Percentiles rank a stretch among this genome's conserved stretches.
These are phyloP conservation scores for Puccinia coronata DNA, from an alignment of 1,284 basidiomycete species.

Conservation along the genomic window DNA sequence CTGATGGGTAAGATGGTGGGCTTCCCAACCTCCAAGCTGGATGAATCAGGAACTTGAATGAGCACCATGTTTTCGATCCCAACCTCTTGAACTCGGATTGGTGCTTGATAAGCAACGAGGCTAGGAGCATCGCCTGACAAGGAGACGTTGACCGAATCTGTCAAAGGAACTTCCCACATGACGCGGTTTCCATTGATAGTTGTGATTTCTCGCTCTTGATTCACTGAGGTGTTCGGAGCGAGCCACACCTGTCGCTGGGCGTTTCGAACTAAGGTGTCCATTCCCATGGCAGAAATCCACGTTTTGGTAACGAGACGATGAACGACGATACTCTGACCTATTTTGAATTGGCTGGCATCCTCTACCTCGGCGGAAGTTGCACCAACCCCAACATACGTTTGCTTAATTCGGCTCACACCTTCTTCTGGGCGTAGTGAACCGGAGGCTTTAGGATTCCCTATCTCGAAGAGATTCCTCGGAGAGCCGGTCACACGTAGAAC, in stretches of 20 bases:
- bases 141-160: constrained; percentile 33
- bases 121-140: constrained; percentile 20
- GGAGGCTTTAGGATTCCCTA: constrained; percentile 25
- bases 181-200: constrained; percentile 28
- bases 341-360: constrained; percentile 15
- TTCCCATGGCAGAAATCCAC: constrained; percentile 42
- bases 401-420: constrained; percentile 24
- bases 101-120: constrained; percentile 32
- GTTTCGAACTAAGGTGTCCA: constrained; percentile 23
- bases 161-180: constrained; percentile 38
- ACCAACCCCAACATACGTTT: constrained; percentile 34
- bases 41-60: constrained; percentile 22
- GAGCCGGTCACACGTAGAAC: constrained; percentile 37
- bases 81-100: constrained; percentile 21
- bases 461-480: constrained; percentile 36
- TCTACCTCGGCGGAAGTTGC: constrained; percentile 22
- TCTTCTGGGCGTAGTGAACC: constrained; percentile 14
- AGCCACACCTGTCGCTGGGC: constrained; percentile 33
- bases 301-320: constrained; percentile 33
- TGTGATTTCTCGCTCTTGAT: constrained; percentile 45
- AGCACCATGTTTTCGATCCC: constrained; percentile 39
- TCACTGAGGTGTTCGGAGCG: constrained; percentile 23
- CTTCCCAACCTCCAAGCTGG: constrained; percentile 34
- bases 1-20: constrained; percentile 39
- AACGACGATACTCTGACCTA: constrained; percentile 44